Evolutionary conservation across 768 basidiomycete species (phyloP), one percentile per base, ranked within the genome.

Genomic region (Mycena galericulata): DNA sequence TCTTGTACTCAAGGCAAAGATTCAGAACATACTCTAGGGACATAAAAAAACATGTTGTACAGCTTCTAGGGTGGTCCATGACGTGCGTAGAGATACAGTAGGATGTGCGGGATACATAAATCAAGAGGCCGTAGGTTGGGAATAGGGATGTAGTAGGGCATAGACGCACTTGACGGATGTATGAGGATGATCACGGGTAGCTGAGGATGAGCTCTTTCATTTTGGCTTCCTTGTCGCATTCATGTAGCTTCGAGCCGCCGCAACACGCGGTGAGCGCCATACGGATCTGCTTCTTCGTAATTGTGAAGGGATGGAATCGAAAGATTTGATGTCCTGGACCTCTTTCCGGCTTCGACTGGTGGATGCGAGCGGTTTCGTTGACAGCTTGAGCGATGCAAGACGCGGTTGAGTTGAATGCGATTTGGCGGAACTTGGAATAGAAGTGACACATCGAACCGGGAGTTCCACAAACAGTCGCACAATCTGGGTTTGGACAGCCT

Each of bases 401-500:
- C 78, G 75, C 72, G 24, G 84, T 85, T 53, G 82, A 65, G 56
- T 86, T 79, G 77, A 81, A 89, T 15, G 83, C 87, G 75, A 90
- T 86, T 54, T 72, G 77, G 36, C 78, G 74, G 22, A 93, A 81
- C 30, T 72, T 81, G 10, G 80, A 55, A 78, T 84, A 93, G 79
- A 88, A 91, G 78, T 93, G 91, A 12, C 91, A 86, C 71, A 94
- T 78, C 3, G 92, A 93, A 12, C 92, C 92, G n/a, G 93, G 91
- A 7, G 92, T 94, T 73, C 93, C 92, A 69, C 92, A 94, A 34
- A 93, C 87, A 62, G 92, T 86, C 24, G 91, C 87, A 75, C 92
- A 94, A 73, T 93, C 88, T 38, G 92, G 91, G 71, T 93, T 92
- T 11, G 92, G 92, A 72, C 93, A 94, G 26, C 93, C 92, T 2